Evolutionary conservation across 2,329 filamentous ascomycete genomes (phyloP), one percentile per base, ranked within the genome.

Genomic region (Colletotrichum somersetense): DNA sequence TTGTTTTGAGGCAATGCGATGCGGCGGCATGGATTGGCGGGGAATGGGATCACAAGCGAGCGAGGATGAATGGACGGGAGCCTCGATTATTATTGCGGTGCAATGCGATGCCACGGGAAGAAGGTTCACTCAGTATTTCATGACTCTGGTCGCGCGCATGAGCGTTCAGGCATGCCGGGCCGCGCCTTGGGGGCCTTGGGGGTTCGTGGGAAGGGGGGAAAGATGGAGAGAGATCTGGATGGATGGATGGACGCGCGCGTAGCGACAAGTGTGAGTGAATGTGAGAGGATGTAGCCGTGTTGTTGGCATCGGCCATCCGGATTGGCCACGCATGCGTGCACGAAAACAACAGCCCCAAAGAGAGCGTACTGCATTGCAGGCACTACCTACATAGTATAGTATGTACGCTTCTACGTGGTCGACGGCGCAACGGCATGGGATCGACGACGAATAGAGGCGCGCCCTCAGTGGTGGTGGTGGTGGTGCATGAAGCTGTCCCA

Each of bases 1-100:
- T 64, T 11, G 65, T 66, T 73, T 71, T 70, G 48, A 16, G 57
- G 57, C 48, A 44, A 53, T 68, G 44, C 38, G 57, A 67, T 71
- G 57, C 58, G 58, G 69, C 58, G 65, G 58, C 67, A 69, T 68
- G 53, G 44, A 69, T 64, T 72, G 69, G 65, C 70, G 66, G 70
- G 59, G 59, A 65, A 52, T 48, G 59, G 26, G 23, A 16, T 18
- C 38, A 46, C 40, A 56, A 59, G 55, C 59, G 66, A 69, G 69
- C 55, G 38, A 64, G 16, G 52, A 44, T 44, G 66, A 48, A 69
- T 56, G 66, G 61, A 35, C n/a, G 38, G n/a, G 40, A 33, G 59
- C 61, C 66, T 61, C 58, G 63, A 26, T 44, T 61, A 26, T 33
- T 50, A 26, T 53, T 46, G 38, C 46, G 53, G 69, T 55, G 48